These are phyloP conservation scores for Combretum micranthum DNA, from an alignment of 345 rosid species.

Conservation along the genomic window DNA sequence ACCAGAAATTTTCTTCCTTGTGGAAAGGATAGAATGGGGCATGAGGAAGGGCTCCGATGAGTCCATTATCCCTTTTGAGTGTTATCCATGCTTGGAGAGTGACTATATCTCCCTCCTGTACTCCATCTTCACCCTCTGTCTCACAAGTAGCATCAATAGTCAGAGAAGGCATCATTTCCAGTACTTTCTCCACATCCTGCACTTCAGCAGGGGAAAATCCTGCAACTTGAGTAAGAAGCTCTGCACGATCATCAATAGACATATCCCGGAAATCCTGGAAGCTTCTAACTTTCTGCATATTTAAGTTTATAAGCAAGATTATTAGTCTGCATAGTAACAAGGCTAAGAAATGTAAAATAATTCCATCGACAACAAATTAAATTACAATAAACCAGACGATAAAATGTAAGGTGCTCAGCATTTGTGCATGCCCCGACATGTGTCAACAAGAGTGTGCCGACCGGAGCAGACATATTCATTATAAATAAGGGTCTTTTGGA, in stretches of 20 bases:
- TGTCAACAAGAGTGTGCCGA: no score
- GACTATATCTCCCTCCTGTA: constrained; percentile 89
- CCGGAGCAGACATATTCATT: background rate
- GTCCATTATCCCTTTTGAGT: constrained; percentile 71
- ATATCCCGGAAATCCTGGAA: constrained; percentile 78
- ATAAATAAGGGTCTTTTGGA: background rate
- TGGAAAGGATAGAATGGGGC: constrained; percentile 78
- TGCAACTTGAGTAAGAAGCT: constrained; percentile 64
- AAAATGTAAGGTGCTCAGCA: no score
- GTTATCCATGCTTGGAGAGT: constrained; percentile 87
- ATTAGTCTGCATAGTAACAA: background rate
- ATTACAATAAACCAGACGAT: no score
- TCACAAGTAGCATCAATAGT: constrained; percentile 77
- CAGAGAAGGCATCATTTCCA: constrained; percentile 90
- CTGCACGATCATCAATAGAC: constrained; percentile 63
- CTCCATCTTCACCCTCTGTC: constrained; percentile 97
- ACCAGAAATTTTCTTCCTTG: constrained; percentile 96
- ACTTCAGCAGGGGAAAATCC: constrained; percentile 69
- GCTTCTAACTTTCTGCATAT: constrained; percentile 80
- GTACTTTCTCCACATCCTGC: constrained; percentile 71
- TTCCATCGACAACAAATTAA: no score
- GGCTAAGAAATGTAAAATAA: no score
- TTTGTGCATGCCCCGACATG: no score
- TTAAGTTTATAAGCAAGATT: constrained; percentile 4
- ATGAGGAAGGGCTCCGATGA: constrained; percentile 82